Evolutionary conservation across 1,139 yeast species (phyloP).

Genomic region (Pichia terricola): DNA sequence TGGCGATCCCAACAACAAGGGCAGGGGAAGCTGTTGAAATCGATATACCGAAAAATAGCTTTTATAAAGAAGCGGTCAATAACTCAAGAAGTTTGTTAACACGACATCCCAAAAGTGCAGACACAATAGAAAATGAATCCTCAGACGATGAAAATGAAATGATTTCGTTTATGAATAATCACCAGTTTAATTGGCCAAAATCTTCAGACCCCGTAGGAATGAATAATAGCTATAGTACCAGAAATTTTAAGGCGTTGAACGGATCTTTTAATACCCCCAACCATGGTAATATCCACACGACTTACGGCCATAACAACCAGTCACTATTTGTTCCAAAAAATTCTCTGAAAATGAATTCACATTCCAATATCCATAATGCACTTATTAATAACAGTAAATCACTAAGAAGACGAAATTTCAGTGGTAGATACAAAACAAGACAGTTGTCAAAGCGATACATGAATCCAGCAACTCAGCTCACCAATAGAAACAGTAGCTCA

Average conservation of each 20-base stretch:
- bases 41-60: slow-evolving; percentile 29
- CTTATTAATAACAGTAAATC: slow-evolving; percentile 3
- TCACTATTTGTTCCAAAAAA: no score
- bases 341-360: neutral
- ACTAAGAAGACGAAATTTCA: slow-evolving; percentile 10
- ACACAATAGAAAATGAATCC: neutral
- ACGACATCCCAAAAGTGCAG: no score
- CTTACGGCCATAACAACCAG: no score
- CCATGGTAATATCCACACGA: no score
- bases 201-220: neutral
- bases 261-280: no score
- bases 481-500: neutral
- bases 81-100: no score
- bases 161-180: slow-evolving; percentile 24
- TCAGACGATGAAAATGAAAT: slow-evolving; percentile 21
- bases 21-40: slow-evolving; percentile 74
- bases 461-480: neutral
- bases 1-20: slow-evolving; percentile 79
- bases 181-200: slow-evolving; percentile 21
- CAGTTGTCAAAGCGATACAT: slow-evolving; percentile 1
- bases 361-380: slow-evolving; percentile 1
- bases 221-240: no score
- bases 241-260: no score
- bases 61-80: neutral
- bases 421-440: slow-evolving; percentile 8